These are phyloP conservation scores for Chrysoporthe puriensis DNA, from an alignment of 2,329 filamentous ascomycete species.

Conservation along the genomic window DNA sequence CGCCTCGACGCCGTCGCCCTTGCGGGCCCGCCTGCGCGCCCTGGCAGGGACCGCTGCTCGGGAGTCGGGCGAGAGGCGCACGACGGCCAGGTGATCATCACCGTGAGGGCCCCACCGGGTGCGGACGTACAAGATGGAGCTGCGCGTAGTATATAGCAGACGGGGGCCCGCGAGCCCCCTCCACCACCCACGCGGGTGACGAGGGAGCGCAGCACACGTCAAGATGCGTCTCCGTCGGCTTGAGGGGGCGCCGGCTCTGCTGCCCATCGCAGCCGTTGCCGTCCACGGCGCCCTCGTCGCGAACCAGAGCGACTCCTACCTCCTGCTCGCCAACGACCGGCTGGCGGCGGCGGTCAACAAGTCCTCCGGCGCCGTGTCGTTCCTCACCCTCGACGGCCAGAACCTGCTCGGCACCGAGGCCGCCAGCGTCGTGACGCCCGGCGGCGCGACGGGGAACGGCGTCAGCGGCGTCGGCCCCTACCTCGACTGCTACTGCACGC, in stretches of 20 bases:
- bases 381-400: constrained; percentile 28
- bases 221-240: constrained; percentile 16
- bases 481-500: constrained; percentile 63
- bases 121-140: neutral
- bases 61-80: constrained; percentile 5
- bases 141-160: neutral
- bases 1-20: neutral
- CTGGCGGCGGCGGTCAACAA: constrained; percentile 28
- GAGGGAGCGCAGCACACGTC: neutral
- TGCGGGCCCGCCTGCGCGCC: neutral
- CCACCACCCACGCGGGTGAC: neutral
- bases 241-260: constrained; percentile 2
- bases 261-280: constrained; percentile 5
- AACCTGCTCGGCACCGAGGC: constrained; percentile 22
- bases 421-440: constrained; percentile 21
- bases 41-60: neutral
- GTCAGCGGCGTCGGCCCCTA: constrained; percentile 26
- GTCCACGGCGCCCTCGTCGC: constrained; percentile 21
- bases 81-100: constrained; percentile 3
- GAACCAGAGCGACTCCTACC: constrained; percentile 27
- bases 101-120: neutral
- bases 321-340: constrained; percentile 27
- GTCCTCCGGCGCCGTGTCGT: constrained; percentile 20
- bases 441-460: constrained; percentile 24
- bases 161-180: neutral